Percentiles rank a stretch among this genome's conserved stretches.
Evolutionary conservation across 2,329 filamentous ascomycete genomes (phyloP).

Genomic region (Phaeosphaeria sp.): DNA sequence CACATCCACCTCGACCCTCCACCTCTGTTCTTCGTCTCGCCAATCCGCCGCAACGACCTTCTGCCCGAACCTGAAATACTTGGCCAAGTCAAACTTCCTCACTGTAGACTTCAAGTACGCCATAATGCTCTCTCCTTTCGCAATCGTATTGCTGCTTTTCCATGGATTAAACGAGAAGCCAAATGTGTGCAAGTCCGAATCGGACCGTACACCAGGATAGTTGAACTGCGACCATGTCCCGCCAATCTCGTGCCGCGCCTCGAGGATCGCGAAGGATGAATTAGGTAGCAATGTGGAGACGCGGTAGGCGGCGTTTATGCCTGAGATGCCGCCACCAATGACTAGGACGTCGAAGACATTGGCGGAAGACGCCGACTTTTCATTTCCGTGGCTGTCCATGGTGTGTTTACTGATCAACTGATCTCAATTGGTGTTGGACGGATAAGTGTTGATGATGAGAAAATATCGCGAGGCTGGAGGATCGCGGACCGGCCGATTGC

Average conservation of each 20-base stretch:
- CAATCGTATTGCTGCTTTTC: constrained; percentile 58
- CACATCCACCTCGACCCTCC: constrained; percentile 45
- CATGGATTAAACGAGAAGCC: constrained; percentile 75
- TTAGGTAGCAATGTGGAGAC: constrained; percentile 65
- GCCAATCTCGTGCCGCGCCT: constrained; percentile 70
- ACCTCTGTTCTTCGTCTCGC: constrained; percentile 57
- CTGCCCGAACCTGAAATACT: constrained; percentile 54
- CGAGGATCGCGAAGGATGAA: constrained; percentile 70
- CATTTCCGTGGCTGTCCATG: constrained; percentile 22
- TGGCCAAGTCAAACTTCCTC: constrained; percentile 53
- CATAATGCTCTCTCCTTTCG: constrained; percentile 53
- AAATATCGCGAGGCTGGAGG: neutral
- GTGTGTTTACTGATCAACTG: neutral
- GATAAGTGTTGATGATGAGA: neutral
- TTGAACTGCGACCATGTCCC: constrained; percentile 82
- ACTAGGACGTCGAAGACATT: constrained; percentile 60
- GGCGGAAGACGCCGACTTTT: constrained; percentile 10
- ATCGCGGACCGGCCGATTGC: neutral
- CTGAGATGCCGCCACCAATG: constrained; percentile 76
- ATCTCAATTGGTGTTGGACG: neutral
- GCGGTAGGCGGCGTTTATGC: constrained; percentile 78
- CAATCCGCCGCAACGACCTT: constrained; percentile 52
- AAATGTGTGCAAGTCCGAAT: constrained; percentile 59
- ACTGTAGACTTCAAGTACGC: constrained; percentile 55
- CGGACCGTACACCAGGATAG: constrained; percentile 72